A percentile compares a stretch with the other conserved stretches of the same genome.
Evolutionary conservation across 2,329 filamentous ascomycete species (phyloP).

Genomic region (Thielaviopsis punctulata): DNA sequence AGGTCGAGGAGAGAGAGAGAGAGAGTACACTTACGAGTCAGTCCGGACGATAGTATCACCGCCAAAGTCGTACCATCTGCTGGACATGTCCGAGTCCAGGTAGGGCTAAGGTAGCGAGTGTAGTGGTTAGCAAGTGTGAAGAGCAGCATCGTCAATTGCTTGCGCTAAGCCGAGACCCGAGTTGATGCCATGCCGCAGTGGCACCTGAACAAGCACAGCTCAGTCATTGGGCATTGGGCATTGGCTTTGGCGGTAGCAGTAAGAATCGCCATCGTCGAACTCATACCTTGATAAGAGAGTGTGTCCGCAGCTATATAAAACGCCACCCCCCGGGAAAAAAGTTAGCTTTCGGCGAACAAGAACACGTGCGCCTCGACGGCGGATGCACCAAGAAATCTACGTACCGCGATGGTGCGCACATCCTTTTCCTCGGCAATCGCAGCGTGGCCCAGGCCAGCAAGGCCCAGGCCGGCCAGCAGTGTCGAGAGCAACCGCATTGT

Average conservation of each 20-base stretch:
- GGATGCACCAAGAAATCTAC: conserved; percentile 3
- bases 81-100: conserved; percentile 94
- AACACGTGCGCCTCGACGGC: neutral
- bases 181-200: neutral
- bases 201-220: no score
- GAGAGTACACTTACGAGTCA: conserved; percentile 36
- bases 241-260: neutral
- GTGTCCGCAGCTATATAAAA: conserved; percentile 56
- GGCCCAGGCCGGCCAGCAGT: conserved; percentile 11
- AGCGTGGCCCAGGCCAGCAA: conserved; percentile 6
- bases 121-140: neutral
- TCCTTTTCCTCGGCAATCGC: conserved; percentile 9
- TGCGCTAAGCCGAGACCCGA: neutral
- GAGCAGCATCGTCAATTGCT: neutral
- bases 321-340: conserved; percentile 4
- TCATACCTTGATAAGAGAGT: conserved; percentile 64
- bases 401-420: conserved; percentile 14
- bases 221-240: neutral
- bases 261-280: conserved; percentile 8
- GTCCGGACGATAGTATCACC: conserved; percentile 75
- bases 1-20: neutral
- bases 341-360: neutral
- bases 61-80: conserved; percentile 97
- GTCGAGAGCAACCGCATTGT: conserved; percentile 11
- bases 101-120: conserved; percentile 51